phyloP scores from a whole-genome alignment of 2,329 filamentous ascomycete genomes.

The Byssothecium circinans region DNA sequence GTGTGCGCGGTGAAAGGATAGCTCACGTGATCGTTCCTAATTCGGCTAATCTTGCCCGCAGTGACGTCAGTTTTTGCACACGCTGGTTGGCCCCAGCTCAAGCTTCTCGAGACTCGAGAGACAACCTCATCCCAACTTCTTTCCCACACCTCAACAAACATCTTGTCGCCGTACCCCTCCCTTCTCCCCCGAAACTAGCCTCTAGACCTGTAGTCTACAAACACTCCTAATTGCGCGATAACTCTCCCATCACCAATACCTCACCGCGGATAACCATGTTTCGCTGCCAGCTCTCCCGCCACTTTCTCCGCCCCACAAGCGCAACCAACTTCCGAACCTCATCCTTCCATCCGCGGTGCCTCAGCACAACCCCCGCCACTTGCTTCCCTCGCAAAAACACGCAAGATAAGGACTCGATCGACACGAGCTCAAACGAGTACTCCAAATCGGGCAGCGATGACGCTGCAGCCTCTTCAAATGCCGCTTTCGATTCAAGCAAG shows the following conservation, averaged over 20 bases:
- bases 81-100: neutral
- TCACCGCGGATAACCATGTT: slow-evolving; percentile 23
- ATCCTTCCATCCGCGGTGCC: slow-evolving; percentile 18
- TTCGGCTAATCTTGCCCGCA: neutral
- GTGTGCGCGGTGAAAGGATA: too few relatives aligned
- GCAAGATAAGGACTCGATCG: slow-evolving; percentile 61
- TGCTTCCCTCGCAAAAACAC: slow-evolving; percentile 45
- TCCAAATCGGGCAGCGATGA: slow-evolving; percentile 68
- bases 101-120: neutral
- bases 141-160: too few relatives aligned
- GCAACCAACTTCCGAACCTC: slow-evolving; percentile 9
- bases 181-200: too few relatives aligned
- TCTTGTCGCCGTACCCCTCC: too few relatives aligned
- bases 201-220: too few relatives aligned
- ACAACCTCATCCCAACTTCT: neutral
- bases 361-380: slow-evolving; percentile 24
- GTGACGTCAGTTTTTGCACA: neutral
- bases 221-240: too few relatives aligned
- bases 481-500: slow-evolving; percentile 69
- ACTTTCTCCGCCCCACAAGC: slow-evolving; percentile 18
- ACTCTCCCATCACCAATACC: too few relatives aligned
- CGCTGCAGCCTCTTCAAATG: slow-evolving; percentile 56
- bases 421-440: slow-evolving; percentile 67
- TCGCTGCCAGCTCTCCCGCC: slow-evolving; percentile 24
- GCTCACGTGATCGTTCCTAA: neutral